These are phyloP conservation scores for Geotrichum siamense DNA, from an alignment of 1,139 yeast genomes.

Conservation along the genomic window DNA sequence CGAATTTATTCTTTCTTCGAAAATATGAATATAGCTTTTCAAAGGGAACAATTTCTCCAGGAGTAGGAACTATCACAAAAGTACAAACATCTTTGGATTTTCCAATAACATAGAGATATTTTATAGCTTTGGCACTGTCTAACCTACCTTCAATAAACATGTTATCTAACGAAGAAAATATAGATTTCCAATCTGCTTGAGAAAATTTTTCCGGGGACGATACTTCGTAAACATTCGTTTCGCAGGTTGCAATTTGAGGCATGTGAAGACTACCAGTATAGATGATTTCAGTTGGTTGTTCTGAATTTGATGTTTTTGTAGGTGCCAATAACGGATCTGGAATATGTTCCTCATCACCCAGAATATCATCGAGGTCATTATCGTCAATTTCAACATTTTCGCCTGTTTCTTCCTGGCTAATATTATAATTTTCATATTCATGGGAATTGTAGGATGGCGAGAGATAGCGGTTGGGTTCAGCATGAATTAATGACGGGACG, in stretches of 20 bases:
- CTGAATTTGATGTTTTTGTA: conserved; percentile 2
- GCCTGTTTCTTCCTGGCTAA: not conserved
- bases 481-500: not conserved
- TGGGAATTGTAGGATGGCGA: conserved; percentile 17
- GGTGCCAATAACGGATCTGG: conserved; percentile 10
- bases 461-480: not conserved
- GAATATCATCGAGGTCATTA: conserved; percentile 34
- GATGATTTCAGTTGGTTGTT: conserved; percentile 25
- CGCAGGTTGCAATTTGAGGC: conserved; percentile 48
- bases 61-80: conserved; percentile 30
- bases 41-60: conserved; percentile 27
- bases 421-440: conserved; percentile 4
- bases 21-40: conserved; percentile 50
- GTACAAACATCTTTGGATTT: conserved; percentile 47
- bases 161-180: conserved; percentile 33
- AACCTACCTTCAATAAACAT: conserved; percentile 59
- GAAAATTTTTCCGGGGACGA: conserved; percentile 35
- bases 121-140: conserved; percentile 47
- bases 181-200: conserved; percentile 25
- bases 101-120: conserved; percentile 47
- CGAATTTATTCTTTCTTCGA: conserved; percentile 45
- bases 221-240: conserved; percentile 41
- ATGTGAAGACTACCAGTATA: conserved; percentile 56
- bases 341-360: conserved; percentile 20
- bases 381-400: conserved; percentile 24